These are phyloP conservation scores for Corymbia citriodora DNA, from an alignment of 441 rosid species.

Conservation along the genomic window DNA sequence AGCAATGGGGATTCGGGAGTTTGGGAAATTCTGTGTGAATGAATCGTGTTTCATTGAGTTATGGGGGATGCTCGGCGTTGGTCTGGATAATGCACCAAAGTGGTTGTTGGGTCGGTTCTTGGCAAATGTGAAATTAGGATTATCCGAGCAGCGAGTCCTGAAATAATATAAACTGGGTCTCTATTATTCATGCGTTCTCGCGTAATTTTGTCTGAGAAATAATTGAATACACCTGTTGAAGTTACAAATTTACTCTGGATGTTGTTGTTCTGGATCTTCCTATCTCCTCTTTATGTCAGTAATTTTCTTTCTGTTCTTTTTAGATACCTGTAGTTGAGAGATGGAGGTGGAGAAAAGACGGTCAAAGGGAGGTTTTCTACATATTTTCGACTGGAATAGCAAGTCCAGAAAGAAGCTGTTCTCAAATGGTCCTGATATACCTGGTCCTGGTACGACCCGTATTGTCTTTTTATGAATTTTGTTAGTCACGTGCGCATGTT, in stretches of 20 bases:
- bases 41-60: background rate
- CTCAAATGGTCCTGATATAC: slow-evolving; percentile 26
- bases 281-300: background rate
- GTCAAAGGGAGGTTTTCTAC: slow-evolving; percentile 56
- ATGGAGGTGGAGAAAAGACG: slow-evolving; percentile 75
- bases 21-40: background rate
- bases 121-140: background rate
- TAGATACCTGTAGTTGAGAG: slow-evolving; percentile 10
- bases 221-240: background rate
- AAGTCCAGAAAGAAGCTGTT: slow-evolving; percentile 82
- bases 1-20: background rate
- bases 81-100: background rate
- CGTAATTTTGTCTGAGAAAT: background rate
- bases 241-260: background rate
- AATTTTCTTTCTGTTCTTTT: slow-evolving; percentile 5
- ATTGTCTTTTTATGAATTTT: background rate
- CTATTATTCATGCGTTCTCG: background rate
- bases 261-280: background rate
- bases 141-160: background rate
- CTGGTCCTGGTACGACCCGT: slow-evolving; percentile 17
- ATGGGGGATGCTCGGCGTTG: background rate
- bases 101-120: background rate
- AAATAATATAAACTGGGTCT: background rate
- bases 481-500: background rate
- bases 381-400: slow-evolving; percentile 82